A percentile compares a stretch with the other conserved stretches of the same genome.
Conservation (phyloP, 83 land plant species). For the Picea abies region DNA sequence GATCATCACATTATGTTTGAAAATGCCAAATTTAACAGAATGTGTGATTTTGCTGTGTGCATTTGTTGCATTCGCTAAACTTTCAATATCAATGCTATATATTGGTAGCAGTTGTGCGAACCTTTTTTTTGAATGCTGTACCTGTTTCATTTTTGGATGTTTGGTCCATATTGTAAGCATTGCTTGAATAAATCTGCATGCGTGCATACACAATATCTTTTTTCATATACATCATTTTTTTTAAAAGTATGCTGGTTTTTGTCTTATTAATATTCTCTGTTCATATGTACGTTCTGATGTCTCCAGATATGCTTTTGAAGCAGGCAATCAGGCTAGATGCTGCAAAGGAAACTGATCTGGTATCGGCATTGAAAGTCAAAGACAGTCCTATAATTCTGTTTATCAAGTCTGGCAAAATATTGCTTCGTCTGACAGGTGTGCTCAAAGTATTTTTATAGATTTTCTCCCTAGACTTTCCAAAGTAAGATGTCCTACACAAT, state of each 20-base stretch:
- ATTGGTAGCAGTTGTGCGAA: no score
- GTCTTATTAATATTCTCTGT: neutral
- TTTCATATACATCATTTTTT: neutral
- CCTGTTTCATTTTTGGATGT: neutral
- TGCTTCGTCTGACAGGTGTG: slow-evolving; percentile 62
- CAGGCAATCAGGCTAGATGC: slow-evolving; percentile 73
- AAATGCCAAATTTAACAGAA: no score
- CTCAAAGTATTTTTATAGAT: neutral
- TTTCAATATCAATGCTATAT: no score
- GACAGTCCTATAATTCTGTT: slow-evolving; percentile 63
- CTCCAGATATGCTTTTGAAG: neutral
- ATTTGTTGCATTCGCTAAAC: no score
- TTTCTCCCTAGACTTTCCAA: neutral
- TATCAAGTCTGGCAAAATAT: slow-evolving; percentile 66
- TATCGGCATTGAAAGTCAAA: slow-evolving; percentile 51
- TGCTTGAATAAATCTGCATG: neutral
- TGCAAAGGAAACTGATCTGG: slow-evolving; percentile 53
- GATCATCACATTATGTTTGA: no score
- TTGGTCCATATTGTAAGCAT: neutral
- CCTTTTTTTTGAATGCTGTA: neutral
- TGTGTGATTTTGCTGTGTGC: no score
- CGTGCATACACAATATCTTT: neutral
- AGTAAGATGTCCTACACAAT: neutral
- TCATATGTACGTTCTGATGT: neutral
- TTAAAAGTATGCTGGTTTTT: neutral